These are phyloP conservation scores for Penicillium ochrochloron DNA, from an alignment of 495 filamentous ascomycete genomes.

Conservation along the genomic window DNA sequence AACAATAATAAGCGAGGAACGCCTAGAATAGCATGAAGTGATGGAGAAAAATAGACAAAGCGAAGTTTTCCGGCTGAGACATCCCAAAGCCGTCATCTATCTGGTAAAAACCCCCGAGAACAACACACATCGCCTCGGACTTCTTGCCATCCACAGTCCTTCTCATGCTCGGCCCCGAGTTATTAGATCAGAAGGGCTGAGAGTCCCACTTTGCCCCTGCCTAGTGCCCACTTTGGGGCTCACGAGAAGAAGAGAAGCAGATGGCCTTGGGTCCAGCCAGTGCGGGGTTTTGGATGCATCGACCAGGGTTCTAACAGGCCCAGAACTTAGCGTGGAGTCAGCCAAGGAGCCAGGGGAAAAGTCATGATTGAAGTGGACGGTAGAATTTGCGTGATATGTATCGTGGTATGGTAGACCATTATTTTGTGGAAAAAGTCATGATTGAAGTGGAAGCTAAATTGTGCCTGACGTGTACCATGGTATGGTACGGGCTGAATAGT, in stretches of 20 bases:
- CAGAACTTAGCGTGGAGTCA: slow-evolving; percentile 17
- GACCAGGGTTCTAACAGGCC: slow-evolving; percentile 11
- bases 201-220: not conserved
- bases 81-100: slow-evolving; percentile 14
- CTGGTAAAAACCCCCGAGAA: slow-evolving; percentile 18
- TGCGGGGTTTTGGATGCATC: slow-evolving; percentile 17
- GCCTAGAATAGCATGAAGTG: not conserved
- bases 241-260: slow-evolving; percentile 11
- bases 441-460: not conserved
- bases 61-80: slow-evolving; percentile 17
- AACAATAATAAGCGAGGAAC: slow-evolving; percentile 11
- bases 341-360: slow-evolving; percentile 7
- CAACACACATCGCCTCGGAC: slow-evolving; percentile 8
- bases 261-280: not conserved
- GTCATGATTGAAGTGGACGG: not conserved
- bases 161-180: slow-evolving; percentile 2
- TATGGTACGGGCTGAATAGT: not conserved
- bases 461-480: not conserved
- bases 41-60: slow-evolving; percentile 3
- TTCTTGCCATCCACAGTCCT: not conserved
- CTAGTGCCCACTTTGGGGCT: slow-evolving; percentile 14
- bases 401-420: not conserved
- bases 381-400: slow-evolving; percentile 3
- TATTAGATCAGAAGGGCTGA: not conserved
- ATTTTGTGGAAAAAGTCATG: not conserved